Evolutionary conservation across 768 basidiomycete genomes (phyloP), one percentile per base, ranked within the genome.

Genomic region (Tylopilus plumbeoviolaceoides): DNA sequence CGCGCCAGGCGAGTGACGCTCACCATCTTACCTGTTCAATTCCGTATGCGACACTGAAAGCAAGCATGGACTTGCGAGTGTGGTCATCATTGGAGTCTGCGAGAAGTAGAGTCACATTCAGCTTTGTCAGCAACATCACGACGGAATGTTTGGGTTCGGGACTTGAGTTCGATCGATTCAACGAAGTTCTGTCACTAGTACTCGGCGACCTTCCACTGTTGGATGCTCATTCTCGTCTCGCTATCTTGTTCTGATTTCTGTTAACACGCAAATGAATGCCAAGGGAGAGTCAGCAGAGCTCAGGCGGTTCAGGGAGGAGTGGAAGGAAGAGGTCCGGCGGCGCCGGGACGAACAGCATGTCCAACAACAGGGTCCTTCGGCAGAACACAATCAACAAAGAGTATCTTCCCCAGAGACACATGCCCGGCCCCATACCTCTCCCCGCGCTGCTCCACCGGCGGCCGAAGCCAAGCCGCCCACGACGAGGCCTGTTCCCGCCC

Each of bases 271-370:
- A 20, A 30, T 21, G 48, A 43, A 36, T 46, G 31, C 56, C 20
- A 71, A 72, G 48, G 69, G 69, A 55, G 86, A 85, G 35, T 68
- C 81, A 0, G 72, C 75, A 6, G 89, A 91, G 61, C 82, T 92
- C 57, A 78, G 73, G 9, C 69, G 70, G 41, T 92, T 92, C 68
- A 78, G 90, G 69, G 79, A 81, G 53, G 77, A 78, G 73, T 92
- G 90, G 90, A 78, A 78, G 61, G 75, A 73, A 27, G 89, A 91
- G 65, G 76, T 90, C 15, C 63, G 67, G 44, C 73, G 68, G 56
- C 72, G 69, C 40, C 54, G 35, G 25, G 60, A 48, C 51, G 60
- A 59, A 25, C 59, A 49, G 11, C 54, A 57, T 7, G 41, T 17
- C 20, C 54, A 56, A 40, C 51, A 50, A 27, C 57, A 48, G 23